phyloP scores from a whole-genome alignment of 306 rosid species.

The Alnus rubra region DNA sequence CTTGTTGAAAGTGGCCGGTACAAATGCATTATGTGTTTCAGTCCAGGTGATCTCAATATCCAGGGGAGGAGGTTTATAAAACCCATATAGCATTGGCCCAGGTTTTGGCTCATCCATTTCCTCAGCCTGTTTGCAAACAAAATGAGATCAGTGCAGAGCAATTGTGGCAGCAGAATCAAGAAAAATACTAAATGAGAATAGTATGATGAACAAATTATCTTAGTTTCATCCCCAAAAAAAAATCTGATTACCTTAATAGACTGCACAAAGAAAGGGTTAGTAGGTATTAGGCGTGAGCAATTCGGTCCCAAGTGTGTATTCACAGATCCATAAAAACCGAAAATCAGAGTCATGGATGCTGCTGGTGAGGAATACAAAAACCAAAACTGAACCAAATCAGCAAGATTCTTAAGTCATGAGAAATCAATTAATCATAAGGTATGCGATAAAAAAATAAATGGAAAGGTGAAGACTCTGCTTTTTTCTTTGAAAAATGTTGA shows the following conservation, averaged over 20 bases:
- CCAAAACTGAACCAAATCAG: constrained; percentile 1
- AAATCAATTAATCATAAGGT: background rate
- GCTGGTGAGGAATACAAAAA: constrained; percentile 15
- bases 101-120: constrained; percentile 35
- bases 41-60: constrained; percentile 48
- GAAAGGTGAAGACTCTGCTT: background rate
- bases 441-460: background rate
- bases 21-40: constrained; percentile 23
- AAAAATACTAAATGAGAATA: background rate
- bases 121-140: constrained; percentile 37
- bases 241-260: constrained; percentile 34
- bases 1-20: constrained; percentile 39
- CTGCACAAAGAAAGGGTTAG: constrained; percentile 45
- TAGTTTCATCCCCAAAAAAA: background rate
- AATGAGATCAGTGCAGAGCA: background rate
- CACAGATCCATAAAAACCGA: constrained; percentile 40
- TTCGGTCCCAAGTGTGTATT: constrained; percentile 47
- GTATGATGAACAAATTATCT: background rate
- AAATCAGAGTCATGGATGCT: constrained; percentile 43
- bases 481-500: background rate
- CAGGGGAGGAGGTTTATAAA: constrained; percentile 40
- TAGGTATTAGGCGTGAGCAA: constrained; percentile 47
- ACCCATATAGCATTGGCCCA: constrained; percentile 54
- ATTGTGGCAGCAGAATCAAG: background rate
- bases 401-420: background rate